phyloP scores from a whole-genome alignment of 1,284 basidiomycete genomes.

The Mrakiaceae sp. region DNA sequence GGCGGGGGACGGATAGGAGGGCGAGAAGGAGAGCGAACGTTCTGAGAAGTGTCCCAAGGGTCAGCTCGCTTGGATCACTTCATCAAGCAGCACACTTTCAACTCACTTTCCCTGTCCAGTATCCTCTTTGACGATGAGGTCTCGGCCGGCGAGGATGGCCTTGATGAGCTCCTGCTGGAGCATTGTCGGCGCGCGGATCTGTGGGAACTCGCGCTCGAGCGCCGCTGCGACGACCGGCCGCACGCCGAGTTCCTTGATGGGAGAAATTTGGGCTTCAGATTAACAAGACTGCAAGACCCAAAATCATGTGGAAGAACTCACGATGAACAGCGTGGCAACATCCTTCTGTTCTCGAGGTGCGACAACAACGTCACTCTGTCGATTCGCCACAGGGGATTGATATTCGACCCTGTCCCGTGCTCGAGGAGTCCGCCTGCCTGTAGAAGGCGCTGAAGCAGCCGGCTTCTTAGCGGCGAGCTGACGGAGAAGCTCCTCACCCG shows the following conservation, averaged over 20 bases:
- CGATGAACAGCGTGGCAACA: too few relatives aligned
- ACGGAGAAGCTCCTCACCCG: too few relatives aligned
- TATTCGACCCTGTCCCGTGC: too few relatives aligned
- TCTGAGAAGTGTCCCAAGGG: not conserved
- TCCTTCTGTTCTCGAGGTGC: too few relatives aligned
- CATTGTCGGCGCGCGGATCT: not conserved
- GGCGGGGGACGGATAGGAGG: slow-evolving; percentile 3
- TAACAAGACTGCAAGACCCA: too few relatives aligned
- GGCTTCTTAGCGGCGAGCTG: too few relatives aligned
- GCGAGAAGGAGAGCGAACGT: slow-evolving; percentile 7
- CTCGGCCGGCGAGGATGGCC: not conserved
- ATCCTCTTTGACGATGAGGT: not conserved
- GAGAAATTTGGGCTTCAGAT: too few relatives aligned
- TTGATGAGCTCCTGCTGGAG: slow-evolving; percentile 3
- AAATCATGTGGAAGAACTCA: too few relatives aligned
- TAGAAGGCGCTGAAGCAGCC: too few relatives aligned
- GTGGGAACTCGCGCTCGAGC: not conserved
- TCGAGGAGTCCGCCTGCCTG: too few relatives aligned
- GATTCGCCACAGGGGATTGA: too few relatives aligned
- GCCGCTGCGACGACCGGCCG: not conserved
- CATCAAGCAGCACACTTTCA: not conserved
- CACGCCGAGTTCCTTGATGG: not conserved
- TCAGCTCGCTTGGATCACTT: not conserved
- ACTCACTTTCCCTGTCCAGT: slow-evolving; percentile 10
- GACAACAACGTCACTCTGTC: too few relatives aligned